phyloP scores from a whole-genome alignment of 257 asterid genomes.

The Knoxia roxburghii region DNA sequence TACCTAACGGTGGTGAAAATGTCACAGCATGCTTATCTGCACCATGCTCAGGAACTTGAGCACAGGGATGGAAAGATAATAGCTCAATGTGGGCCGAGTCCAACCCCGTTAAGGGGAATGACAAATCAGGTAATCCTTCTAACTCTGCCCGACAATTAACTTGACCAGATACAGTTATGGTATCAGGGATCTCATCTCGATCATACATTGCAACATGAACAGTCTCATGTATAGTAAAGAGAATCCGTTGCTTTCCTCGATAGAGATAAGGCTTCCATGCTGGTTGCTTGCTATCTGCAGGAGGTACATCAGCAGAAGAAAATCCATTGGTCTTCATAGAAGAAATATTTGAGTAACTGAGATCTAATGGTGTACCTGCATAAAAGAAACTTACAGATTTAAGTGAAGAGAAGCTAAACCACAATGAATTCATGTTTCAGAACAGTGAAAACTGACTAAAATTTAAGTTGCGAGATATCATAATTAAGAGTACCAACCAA shows the following conservation, averaged over 20 bases:
- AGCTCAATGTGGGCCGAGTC: conserved; percentile 64
- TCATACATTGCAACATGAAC: conserved; percentile 92
- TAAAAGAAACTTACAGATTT: conserved; percentile 11
- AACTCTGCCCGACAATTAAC: conserved; percentile 94
- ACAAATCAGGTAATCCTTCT: conserved; percentile 92
- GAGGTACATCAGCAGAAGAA: conserved; percentile 76
- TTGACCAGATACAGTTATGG: conserved; percentile 80
- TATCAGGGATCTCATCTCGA: conserved; percentile 92
- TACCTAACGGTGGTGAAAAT: conserved; percentile 91
- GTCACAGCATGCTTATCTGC: conserved; percentile 83
- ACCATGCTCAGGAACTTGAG: conserved; percentile 96
- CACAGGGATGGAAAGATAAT: conserved; percentile 89
- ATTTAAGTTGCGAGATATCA: conserved; percentile 25
- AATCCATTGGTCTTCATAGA: conserved; percentile 74
- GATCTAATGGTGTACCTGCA: conserved; percentile 86
- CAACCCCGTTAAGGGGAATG: conserved; percentile 75
- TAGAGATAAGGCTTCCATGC: conserved; percentile 98
- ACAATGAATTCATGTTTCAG: conserved; percentile 10
- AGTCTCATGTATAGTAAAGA: conserved; percentile 83
- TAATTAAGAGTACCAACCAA: conserved; percentile 62
- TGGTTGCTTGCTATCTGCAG: conserved; percentile 84
- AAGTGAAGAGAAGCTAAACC: conserved; percentile 9
- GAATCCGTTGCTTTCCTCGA: conserved; percentile 84
- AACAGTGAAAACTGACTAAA: conserved; percentile 4
- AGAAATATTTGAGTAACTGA: conserved; percentile 69